Evolutionary conservation across 2,329 filamentous ascomycete genomes (phyloP).

Genomic region (Neonectria neomacrospora): DNA sequence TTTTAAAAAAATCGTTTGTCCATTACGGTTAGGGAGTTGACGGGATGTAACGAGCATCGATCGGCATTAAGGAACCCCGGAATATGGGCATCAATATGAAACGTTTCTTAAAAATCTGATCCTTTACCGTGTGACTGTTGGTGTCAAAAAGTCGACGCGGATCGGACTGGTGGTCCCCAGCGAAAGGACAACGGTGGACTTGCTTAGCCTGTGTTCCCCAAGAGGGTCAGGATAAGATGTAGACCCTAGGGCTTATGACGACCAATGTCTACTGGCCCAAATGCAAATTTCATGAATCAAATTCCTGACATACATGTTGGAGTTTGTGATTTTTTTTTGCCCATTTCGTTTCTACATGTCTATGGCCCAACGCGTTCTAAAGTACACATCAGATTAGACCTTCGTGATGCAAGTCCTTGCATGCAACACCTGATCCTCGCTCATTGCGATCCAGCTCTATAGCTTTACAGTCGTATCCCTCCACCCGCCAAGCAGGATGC

Average conservation of each 20-base stretch:
- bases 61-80: slow-evolving; percentile 56
- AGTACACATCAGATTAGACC: slow-evolving; percentile 56
- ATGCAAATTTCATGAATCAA: slow-evolving; percentile 15
- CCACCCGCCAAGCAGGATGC: slow-evolving; percentile 45
- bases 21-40: slow-evolving; percentile 61
- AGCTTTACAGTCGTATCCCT: slow-evolving; percentile 49
- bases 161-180: slow-evolving; percentile 39
- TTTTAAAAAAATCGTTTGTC: slow-evolving; percentile 59
- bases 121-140: slow-evolving; percentile 45
- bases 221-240: slow-evolving; percentile 23
- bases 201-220: slow-evolving; percentile 33
- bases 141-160: slow-evolving; percentile 40
- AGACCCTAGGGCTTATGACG: slow-evolving; percentile 24
- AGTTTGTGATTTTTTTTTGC: slow-evolving; percentile 35
- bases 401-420: slow-evolving; percentile 50
- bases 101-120: slow-evolving; percentile 49
- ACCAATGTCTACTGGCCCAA: slow-evolving; percentile 26
- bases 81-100: slow-evolving; percentile 58
- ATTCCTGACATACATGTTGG: slow-evolving; percentile 8
- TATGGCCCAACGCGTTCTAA: slow-evolving; percentile 55
- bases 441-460: slow-evolving; percentile 53
- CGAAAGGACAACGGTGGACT: slow-evolving; percentile 41
- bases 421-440: slow-evolving; percentile 48
- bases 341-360: slow-evolving; percentile 55
- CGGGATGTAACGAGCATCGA: slow-evolving; percentile 61